These are phyloP conservation scores for Chalciporus piperatus DNA, from an alignment of 768 basidiomycete species.

Conservation along the genomic window DNA sequence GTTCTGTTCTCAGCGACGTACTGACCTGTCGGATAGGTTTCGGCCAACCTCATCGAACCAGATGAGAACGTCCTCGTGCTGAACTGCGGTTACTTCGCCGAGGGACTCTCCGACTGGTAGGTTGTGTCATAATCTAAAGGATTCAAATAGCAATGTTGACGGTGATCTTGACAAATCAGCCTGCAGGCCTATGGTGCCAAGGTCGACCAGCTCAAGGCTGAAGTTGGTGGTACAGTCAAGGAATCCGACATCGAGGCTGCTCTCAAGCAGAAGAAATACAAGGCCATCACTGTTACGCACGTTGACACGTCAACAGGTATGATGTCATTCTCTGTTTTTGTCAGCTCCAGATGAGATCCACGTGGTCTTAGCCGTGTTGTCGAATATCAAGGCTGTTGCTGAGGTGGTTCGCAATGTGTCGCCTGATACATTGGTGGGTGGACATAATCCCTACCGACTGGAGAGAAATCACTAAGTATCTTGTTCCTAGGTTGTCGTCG, in stretches of 20 bases:
- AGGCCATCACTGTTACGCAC: conserved; percentile 89
- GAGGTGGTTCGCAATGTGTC: conserved; percentile 71
- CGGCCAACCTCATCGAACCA: conserved; percentile 84
- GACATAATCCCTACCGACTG: neutral
- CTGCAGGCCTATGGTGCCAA: conserved; percentile 86
- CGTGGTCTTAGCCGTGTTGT: neutral
- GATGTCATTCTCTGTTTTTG: neutral
- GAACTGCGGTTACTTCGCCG: conserved; percentile 92
- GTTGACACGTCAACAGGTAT: conserved; percentile 86
- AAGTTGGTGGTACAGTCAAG: conserved; percentile 74
- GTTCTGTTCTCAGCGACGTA: neutral
- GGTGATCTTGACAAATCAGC: conserved; percentile 35
- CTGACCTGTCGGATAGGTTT: conserved; percentile 54
- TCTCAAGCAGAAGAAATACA: conserved; percentile 78
- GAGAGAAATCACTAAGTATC: neutral
- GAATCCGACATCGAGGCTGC: conserved; percentile 60
- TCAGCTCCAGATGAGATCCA: no score
- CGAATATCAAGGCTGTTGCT: conserved; percentile 56
- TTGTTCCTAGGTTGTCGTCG: conserved; percentile 62
- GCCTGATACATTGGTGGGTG: conserved; percentile 74
- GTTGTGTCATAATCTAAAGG: neutral
- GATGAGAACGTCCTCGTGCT: conserved; percentile 80
- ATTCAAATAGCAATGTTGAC: neutral
- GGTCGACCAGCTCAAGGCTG: conserved; percentile 79
- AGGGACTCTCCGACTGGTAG: conserved; percentile 85